A percentile compares a stretch with the other conserved stretches of the same genome.
Evolutionary conservation across 352 stramenopile species (phyloP).

Genomic region (Globisporangium lucens): DNA sequence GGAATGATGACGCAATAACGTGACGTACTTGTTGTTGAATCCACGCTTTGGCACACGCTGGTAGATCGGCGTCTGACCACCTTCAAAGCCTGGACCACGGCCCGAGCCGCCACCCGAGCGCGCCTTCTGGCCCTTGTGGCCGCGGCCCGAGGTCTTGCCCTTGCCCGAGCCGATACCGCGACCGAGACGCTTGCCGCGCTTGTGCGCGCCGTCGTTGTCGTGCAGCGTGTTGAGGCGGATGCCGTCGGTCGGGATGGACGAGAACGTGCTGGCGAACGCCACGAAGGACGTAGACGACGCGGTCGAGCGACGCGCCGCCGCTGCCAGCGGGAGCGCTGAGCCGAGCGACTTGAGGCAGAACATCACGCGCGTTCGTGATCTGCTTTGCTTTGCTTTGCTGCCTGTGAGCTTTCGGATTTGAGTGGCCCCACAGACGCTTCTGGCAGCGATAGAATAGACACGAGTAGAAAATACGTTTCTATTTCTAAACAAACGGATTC

Average conservation of each 20-base stretch:
- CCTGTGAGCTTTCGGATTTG: constrained; percentile 7
- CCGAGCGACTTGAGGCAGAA: constrained; percentile 60
- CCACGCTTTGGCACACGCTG: constrained; percentile 96
- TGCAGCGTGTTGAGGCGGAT: constrained; percentile 83
- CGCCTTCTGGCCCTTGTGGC: constrained; percentile 98
- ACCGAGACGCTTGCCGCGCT: constrained; percentile 89
- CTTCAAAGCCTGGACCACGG: constrained; percentile 93
- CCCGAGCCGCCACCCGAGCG: constrained; percentile 82
- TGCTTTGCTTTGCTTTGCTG: background rate
- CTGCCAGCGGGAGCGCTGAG: constrained; percentile 38
- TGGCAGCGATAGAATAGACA: background rate
- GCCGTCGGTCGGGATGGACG: constrained; percentile 43
- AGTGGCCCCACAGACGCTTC: constrained; percentile 10
- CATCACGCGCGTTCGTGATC: constrained; percentile 22
- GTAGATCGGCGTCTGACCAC: constrained; percentile 97
- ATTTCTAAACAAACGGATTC: background rate
- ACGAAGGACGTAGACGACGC: constrained; percentile 11
- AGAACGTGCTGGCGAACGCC: constrained; percentile 52
- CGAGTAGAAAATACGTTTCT: background rate
- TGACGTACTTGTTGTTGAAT: constrained; percentile 91
- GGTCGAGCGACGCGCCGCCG: constrained; percentile 8
- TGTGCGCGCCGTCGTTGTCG: constrained; percentile 86
- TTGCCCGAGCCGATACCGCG: constrained; percentile 91
- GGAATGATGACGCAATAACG: constrained; percentile 16
- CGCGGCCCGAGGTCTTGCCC: constrained; percentile 94